These are phyloP conservation scores for Colletotrichum sp. DNA, from an alignment of 2,329 filamentous ascomycete genomes.

Conservation along the genomic window DNA sequence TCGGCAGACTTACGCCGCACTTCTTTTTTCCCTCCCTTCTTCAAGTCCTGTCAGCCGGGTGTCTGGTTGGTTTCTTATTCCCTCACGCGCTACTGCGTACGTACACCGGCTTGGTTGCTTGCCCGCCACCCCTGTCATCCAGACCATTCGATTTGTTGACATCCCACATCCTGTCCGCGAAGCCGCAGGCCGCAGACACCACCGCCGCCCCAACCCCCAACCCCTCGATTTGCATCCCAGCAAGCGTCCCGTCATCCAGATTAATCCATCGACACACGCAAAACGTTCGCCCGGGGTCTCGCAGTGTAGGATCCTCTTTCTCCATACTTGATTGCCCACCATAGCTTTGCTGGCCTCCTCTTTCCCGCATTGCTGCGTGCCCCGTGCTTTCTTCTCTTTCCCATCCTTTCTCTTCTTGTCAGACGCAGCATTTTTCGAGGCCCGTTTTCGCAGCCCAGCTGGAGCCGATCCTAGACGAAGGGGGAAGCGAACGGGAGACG, in stretches of 20 bases:
- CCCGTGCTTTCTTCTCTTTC: conserved; percentile 10
- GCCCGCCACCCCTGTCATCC: not conserved
- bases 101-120: not conserved
- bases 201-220: not conserved
- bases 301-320: not conserved
- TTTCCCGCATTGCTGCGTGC: conserved; percentile 11
- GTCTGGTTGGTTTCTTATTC: not conserved
- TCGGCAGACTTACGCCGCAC: not conserved
- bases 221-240: conserved; percentile 13
- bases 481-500: not conserved
- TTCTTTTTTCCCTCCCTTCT: not conserved
- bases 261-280: not conserved
- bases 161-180: not conserved
- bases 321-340: conserved; percentile 1
- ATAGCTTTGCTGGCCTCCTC: conserved; percentile 8
- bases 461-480: not conserved
- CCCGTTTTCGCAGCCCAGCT: not conserved
- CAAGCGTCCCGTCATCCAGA: not conserved
- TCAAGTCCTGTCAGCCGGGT: not conserved
- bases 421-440: not conserved
- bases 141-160: conserved; percentile 18
- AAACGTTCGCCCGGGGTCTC: not conserved
- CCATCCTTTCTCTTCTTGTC: not conserved
- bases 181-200: not conserved
- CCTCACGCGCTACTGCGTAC: not conserved